phyloP scores from a whole-genome alignment of 2,329 filamentous ascomycete species.

The Fusarium euwallaceae region DNA sequence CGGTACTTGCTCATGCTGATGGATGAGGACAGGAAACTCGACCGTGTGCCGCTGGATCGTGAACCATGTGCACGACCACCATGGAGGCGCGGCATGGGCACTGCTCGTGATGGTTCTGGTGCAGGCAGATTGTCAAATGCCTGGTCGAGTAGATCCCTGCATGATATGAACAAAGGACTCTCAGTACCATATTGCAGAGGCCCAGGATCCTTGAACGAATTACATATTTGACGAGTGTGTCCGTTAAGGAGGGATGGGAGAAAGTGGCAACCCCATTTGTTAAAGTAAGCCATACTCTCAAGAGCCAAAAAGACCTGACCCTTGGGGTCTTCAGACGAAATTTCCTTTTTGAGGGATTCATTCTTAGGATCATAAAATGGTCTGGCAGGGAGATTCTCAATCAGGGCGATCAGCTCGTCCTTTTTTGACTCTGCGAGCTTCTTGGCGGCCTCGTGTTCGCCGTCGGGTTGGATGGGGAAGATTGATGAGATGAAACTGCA shows the following conservation, averaged over 20 bases:
- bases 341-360: constrained; percentile 62
- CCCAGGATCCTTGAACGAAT: constrained; percentile 72
- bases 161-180: constrained; percentile 65
- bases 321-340: constrained; percentile 56
- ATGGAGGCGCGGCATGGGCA: neutral
- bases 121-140: constrained; percentile 63
- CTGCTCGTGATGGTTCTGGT: constrained; percentile 55
- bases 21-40: constrained; percentile 18
- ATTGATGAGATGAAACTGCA: constrained; percentile 63
- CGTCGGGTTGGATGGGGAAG: constrained; percentile 51
- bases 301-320: constrained; percentile 67
- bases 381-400: constrained; percentile 52
- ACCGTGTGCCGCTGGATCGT: neutral
- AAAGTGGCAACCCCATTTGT: constrained; percentile 70
- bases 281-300: constrained; percentile 53
- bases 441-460: constrained; percentile 49
- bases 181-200: constrained; percentile 65
- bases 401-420: constrained; percentile 48
- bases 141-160: constrained; percentile 62
- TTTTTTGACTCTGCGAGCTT: constrained; percentile 15
- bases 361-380: constrained; percentile 56
- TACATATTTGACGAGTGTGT: constrained; percentile 69
- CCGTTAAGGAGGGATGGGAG: constrained; percentile 68
- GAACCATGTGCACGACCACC: neutral
- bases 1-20: constrained; percentile 62